phyloP scores from a whole-genome alignment of 495 filamentous ascomycete genomes.

The Usnea hakonensis region DNA sequence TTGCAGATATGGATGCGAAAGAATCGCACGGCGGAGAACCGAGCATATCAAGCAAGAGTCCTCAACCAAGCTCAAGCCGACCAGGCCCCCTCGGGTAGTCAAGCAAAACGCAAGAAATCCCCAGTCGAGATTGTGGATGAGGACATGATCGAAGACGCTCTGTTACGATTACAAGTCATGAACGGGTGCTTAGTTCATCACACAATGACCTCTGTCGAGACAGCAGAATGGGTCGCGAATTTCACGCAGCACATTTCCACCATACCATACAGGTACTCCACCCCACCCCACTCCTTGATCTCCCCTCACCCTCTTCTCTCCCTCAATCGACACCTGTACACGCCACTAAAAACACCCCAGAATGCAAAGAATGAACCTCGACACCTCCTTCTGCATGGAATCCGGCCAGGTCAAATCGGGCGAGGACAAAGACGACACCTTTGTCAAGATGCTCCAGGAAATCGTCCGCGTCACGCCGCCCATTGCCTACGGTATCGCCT shows the following conservation, averaged over 20 bases:
- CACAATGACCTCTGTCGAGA: conserved; percentile 52
- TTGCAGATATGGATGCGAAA: conserved; percentile 60
- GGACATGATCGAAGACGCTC: conserved; percentile 63
- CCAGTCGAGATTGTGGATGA: conserved; percentile 46
- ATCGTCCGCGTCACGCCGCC: conserved; percentile 63
- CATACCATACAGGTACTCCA: conserved; percentile 55
- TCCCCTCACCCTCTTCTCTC: background rate
- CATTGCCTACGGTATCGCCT: conserved; percentile 63
- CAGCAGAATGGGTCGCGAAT: conserved; percentile 66
- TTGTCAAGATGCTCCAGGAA: conserved; percentile 71
- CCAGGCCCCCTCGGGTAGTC: conserved; percentile 10
- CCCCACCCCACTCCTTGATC: background rate
- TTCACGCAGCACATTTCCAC: conserved; percentile 79
- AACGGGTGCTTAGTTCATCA: conserved; percentile 67
- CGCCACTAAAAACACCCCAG: conserved; percentile 13
- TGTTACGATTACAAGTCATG: conserved; percentile 62
- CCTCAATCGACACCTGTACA: background rate
- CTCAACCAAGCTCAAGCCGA: conserved; percentile 40
- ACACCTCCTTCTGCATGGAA: conserved; percentile 75
- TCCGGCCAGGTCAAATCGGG: conserved; percentile 71
- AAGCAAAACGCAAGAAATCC: conserved; percentile 23
- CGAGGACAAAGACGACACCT: conserved; percentile 59
- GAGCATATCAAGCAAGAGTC: conserved; percentile 59
- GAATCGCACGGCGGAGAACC: conserved; percentile 58
- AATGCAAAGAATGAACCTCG: conserved; percentile 41